Conservation (phyloP, 164 flowering plant species). For the Dillenia turbinata region DNA sequence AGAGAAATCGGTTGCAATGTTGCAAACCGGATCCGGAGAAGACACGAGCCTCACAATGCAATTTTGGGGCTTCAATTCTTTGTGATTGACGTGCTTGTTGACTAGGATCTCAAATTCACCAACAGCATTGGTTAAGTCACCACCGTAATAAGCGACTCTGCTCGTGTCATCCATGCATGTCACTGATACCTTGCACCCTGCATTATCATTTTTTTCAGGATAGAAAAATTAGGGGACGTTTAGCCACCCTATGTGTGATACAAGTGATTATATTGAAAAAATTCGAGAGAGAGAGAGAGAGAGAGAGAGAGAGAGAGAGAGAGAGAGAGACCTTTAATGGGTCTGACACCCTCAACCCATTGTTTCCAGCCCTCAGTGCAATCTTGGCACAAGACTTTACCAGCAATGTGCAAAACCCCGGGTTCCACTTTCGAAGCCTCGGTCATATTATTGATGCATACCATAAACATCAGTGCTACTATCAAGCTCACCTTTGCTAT, state of each 20-base stretch:
- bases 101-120: slow-evolving; percentile 48
- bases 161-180: slow-evolving; percentile 62
- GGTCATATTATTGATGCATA: slow-evolving; percentile 9
- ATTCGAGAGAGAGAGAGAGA: not conserved
- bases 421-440: slow-evolving; percentile 22
- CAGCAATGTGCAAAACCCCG: slow-evolving; percentile 41
- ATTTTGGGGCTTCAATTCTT: slow-evolving; percentile 29
- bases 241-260: not conserved
- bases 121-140: slow-evolving; percentile 54
- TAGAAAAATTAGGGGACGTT: not conserved
- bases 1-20: slow-evolving; percentile 52
- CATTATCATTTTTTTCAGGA: not conserved
- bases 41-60: slow-evolving; percentile 71
- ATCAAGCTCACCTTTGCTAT: slow-evolving; percentile 4
- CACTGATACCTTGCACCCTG: slow-evolving; percentile 61
- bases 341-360: slow-evolving; percentile 50
- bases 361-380: slow-evolving; percentile 60
- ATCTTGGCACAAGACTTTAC: slow-evolving; percentile 82
- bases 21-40: slow-evolving; percentile 62
- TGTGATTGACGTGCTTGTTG: slow-evolving; percentile 34
- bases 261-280: not conserved
- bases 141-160: slow-evolving; percentile 50
- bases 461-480: slow-evolving; percentile 18
- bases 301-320: not conserved
- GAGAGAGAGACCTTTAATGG: slow-evolving; percentile 48